These are phyloP conservation scores for Penicillium egyptiacum DNA, from an alignment of 495 filamentous ascomycete genomes.

Conservation along the genomic window DNA sequence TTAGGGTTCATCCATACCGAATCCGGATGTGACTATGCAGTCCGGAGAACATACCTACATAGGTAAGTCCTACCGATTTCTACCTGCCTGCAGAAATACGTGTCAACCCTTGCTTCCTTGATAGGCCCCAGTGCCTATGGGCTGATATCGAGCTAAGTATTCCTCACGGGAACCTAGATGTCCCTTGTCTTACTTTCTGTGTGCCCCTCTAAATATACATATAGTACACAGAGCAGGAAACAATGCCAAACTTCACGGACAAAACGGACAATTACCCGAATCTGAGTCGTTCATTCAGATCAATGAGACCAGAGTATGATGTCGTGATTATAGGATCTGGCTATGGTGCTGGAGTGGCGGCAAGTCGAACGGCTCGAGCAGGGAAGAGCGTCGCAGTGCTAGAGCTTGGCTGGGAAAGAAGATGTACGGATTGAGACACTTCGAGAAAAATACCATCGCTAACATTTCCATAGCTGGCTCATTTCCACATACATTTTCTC, in stretches of 20 bases:
- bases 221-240: background rate
- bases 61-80: too few species aligned
- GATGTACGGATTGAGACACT: conserved; percentile 39
- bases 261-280: conserved; percentile 37
- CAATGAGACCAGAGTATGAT: conserved; percentile 59
- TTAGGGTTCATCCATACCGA: too few species aligned
- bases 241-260: background rate
- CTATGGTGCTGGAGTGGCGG: conserved; percentile 66
- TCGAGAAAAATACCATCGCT: background rate
- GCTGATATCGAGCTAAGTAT: too few species aligned
- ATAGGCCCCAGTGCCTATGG: too few species aligned
- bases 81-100: too few species aligned
- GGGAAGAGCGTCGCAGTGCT: conserved; percentile 61
- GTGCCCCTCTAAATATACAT: background rate
- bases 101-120: too few species aligned
- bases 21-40: too few species aligned
- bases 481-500: conserved; percentile 51
- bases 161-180: too few species aligned
- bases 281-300: conserved; percentile 56
- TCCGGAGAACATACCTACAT: too few species aligned
- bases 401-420: conserved; percentile 61
- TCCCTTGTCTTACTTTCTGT: background rate
- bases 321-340: conserved; percentile 67
- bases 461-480: conserved; percentile 45
- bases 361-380: conserved; percentile 62